These are phyloP conservation scores for Ustilago crameri DNA, from an alignment of 1,284 basidiomycete genomes.

Conservation along the genomic window DNA sequence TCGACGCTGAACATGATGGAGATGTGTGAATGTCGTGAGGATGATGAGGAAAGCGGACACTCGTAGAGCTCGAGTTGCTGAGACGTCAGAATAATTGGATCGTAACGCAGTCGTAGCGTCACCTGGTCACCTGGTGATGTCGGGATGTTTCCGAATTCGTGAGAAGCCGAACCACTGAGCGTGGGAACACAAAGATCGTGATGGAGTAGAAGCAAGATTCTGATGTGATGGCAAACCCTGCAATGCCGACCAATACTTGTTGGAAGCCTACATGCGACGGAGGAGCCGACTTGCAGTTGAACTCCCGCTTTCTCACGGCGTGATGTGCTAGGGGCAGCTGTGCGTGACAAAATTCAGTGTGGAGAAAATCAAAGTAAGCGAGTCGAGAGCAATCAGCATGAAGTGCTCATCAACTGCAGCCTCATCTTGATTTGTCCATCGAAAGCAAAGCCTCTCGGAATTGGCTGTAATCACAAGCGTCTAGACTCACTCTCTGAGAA, in stretches of 20 bases:
- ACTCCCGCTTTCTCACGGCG: too few relatives aligned
- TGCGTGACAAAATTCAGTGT: neutral
- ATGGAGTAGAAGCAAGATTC: neutral
- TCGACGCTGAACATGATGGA: constrained; percentile 16
- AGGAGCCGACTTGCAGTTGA: too few relatives aligned
- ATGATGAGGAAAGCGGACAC: neutral
- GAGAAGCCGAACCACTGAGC: neutral
- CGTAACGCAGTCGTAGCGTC: too few relatives aligned
- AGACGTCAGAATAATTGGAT: too few relatives aligned
- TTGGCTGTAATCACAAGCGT: too few relatives aligned
- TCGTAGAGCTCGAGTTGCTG: too few relatives aligned
- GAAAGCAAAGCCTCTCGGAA: too few relatives aligned
- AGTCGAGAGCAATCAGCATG: neutral
- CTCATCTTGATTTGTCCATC: too few relatives aligned
- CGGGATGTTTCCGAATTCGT: neutral
- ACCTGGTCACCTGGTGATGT: too few relatives aligned
- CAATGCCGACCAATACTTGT: neutral
- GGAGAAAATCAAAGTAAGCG: constrained; percentile 5
- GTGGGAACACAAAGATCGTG: neutral
- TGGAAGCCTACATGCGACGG: too few relatives aligned
- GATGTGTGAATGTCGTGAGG: neutral
- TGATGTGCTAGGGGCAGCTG: too few relatives aligned
- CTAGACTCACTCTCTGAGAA: too few relatives aligned
- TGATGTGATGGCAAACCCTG: neutral
- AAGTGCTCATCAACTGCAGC: neutral